Percentiles rank a stretch among this genome's conserved stretches.
These are phyloP conservation scores for Penicillium cataractarum DNA, from an alignment of 495 filamentous ascomycete species.

Conservation along the genomic window DNA sequence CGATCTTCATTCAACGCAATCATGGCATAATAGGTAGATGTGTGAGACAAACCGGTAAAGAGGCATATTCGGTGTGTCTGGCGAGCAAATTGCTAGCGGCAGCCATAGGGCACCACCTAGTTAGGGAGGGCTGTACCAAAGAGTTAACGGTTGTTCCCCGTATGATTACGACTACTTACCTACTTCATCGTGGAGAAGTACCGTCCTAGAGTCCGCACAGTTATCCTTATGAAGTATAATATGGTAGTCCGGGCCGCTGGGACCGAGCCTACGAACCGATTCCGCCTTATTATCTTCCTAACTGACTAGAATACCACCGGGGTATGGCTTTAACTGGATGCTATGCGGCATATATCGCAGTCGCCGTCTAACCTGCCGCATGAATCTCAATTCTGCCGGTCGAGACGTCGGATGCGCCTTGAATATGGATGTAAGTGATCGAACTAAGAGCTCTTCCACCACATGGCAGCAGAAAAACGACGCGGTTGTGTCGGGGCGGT, in stretches of 20 bases:
- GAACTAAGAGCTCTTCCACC: not conserved
- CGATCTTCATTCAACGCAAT: not conserved
- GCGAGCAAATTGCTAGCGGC: not conserved
- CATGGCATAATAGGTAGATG: not conserved
- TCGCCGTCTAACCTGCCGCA: not conserved
- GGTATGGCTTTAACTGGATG: not conserved
- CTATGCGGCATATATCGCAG: conserved; percentile 3
- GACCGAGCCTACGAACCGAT: not conserved
- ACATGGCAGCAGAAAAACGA: not conserved
- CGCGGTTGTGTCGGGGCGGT: not conserved
- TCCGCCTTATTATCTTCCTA: conserved; percentile 10
- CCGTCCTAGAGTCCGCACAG: not conserved
- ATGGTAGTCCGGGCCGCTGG: not conserved
- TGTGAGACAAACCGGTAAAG: not conserved
- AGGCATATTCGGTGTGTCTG: not conserved
- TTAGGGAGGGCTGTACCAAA: not conserved
- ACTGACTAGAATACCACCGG: conserved; percentile 3
- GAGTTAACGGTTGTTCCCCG: not conserved
- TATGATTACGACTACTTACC: conserved; percentile 2
- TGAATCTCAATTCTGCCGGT: not conserved
- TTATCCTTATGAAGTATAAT: not conserved
- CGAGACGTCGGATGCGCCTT: not conserved
- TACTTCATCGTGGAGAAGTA: not conserved
- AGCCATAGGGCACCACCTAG: not conserved
- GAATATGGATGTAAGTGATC: not conserved